Base-by-base conservation (phyloP, 306 rosid genomes). In the Vigna trinervia region DNA sequence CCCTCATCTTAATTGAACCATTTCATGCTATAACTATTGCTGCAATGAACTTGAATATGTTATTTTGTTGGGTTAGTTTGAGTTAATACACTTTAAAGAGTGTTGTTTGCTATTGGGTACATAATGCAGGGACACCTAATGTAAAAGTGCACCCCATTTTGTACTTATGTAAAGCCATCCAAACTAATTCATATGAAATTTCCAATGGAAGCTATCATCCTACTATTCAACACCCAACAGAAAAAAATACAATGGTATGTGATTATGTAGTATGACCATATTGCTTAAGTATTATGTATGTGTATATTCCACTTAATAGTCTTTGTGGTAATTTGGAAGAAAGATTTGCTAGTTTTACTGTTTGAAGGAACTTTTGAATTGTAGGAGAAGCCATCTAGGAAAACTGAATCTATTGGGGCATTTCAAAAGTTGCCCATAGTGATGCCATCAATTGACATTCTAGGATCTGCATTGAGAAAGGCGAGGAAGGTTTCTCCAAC, bases 371-470 rank as follows among this genome's bases (percentile, higher is more conserved):
- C 79, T 47, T 78, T 78, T 46, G 43, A 58, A 32, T 66, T 76
- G 71, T 81, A 95, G 92, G 96, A 90, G 22, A 84, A 83, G 43
- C 56, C 83, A 78, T 81, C 85, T 13, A 82, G 71, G 71, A 74
- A 63, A 71, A 56, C 76, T 36, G 96, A 95, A 80, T 86, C 78
- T 59, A 61, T 92, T 65, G 97, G 97, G 56, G 97, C 99, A 73
- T 95, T 95, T 87, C 99, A 95, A 79, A 92, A 88, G 89, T 85
- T 95, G 76, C 99, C 99, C 17, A 82, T 95, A 84, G 99, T 92
- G 86, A 90, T 89, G 97, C 97, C 97, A 60, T 88, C 97, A 41
- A 19, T 87, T 76, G 97, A 95, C 82, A 92, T 92, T 74, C 80
- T 92, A 53, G 85, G 90, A 71, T 95, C 99, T 2, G 99, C 99